Base-by-base conservation (phyloP, 129 eudicot species). In the Chrysanthemum makinoi region DNA sequence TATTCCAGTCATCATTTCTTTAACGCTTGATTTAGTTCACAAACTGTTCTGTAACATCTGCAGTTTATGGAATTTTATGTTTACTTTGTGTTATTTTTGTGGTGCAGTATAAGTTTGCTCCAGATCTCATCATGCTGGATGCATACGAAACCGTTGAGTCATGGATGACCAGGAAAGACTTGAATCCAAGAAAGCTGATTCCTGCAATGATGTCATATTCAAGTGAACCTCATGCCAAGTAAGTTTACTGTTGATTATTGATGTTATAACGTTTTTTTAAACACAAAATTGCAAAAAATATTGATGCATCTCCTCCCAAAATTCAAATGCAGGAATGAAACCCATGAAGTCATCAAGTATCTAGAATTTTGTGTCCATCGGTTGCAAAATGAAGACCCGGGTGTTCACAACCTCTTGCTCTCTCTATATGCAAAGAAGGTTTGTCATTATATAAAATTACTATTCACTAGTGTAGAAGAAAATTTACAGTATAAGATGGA, bases 171-270 rank as follows among this genome's bases (percentile, higher is more conserved):
- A 84, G 87, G 1, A 86, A 87, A 61, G 85, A 90, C 71, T 84
- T 94, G 79, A 90, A 89, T 58, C 97, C 97, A 54, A 86, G 96
- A 72, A 94, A 94, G 83, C 77, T 89, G 65, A 89, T 94, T 82
- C 96, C 97, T 75, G 98, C 98, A 67, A 94, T 94, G 98, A 87
- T 94, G 98, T 90, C 97, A 7, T 94, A 94, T 86, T 94, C 96
- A 52, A 87, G 92, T 74, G 98, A 94, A 82, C 96, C 97, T 5
- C 98, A 90, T 88, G 95, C 97, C 64, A 94, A 87, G 98, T 94
- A 86, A 69, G 69, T 49, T n/a, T 80, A 61, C 22, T 51, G 59
- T 59, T 9, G 19, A 22, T 47, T 33, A 74, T 7, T 20, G 33
- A 13, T n/a, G 11, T 13, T 14, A 57, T 39, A 58, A 43, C 15